Base-by-base conservation (phyloP, 1,139 yeast species). In the Diutina catenulata region DNA sequence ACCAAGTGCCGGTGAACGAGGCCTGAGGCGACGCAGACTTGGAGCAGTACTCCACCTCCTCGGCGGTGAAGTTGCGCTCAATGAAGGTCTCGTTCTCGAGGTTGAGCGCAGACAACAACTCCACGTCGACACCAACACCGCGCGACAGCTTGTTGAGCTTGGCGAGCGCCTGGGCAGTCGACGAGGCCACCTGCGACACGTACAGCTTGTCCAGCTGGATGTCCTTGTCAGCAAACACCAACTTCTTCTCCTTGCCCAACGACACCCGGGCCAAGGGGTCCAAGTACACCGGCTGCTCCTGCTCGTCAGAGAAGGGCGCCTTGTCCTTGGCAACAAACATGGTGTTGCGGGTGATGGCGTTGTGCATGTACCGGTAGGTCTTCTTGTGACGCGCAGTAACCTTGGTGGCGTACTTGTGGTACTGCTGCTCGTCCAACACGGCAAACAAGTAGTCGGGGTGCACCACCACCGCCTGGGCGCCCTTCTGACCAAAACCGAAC, bases 401-500 rank as follows among this genome's bases (percentile, higher is more conserved):
- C 69, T 78, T 84, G 41, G 58, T 51, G 44, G 72, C 76, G 60
- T 91, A 91, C 19, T 67, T 63, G 50, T 76, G 68, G 61, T 86
- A 91, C 47, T 80, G 71, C 27, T 65, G 55, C 62, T 74, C 73
- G 56, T 80, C 80, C 57, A 91, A 72, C 32, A 86, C 76, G 45
- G 94, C 94, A 56, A 66, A 86, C 64, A 91, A 73, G 74, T 87
- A 91, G 64, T 91, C 96, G 45, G 96, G 83, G 65, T 88, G 94
- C 47, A 91, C 73, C 43, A 80, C 83, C 59, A 91, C 64, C 39
- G 95, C 95, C 63, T 87, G 94, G 41, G 91, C 98, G 66, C 99
- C 99, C 74, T 91, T 91, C 70, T 91, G 99, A 59, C 99, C 99
- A 60, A 91, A 91, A 59, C 99, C 99, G 60, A 91, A 91, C 6